phyloP scores from a whole-genome alignment of 768 basidiomycete genomes.

The Harrya chromipes region DNA sequence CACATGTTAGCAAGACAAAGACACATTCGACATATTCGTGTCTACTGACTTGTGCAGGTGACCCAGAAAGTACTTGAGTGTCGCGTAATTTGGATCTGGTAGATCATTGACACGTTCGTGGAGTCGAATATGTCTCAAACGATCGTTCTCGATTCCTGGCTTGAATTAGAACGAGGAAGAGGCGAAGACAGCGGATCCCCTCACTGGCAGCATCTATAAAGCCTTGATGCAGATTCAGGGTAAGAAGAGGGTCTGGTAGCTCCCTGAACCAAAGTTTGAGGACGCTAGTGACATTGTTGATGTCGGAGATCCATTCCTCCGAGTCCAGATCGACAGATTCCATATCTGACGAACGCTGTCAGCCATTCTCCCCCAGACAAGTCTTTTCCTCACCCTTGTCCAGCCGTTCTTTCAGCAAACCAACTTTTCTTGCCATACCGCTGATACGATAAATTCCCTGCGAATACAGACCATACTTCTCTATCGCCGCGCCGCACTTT shows the following conservation, averaged over 20 bases:
- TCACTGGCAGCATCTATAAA: conserved; percentile 95
- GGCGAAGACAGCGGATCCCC: conserved; percentile 28
- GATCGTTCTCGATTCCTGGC: conserved; percentile 87
- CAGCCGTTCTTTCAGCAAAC: conserved; percentile 73
- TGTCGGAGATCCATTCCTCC: conserved; percentile 89
- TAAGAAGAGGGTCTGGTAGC: conserved; percentile 90
- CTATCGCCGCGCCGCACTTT: conserved; percentile 90
- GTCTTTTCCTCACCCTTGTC: conserved; percentile 65
- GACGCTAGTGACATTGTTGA: conserved; percentile 93
- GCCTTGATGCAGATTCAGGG: conserved; percentile 76
- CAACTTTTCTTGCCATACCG: conserved; percentile 85
- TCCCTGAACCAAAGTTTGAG: conserved; percentile 97
- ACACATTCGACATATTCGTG: background rate
- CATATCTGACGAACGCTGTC: conserved; percentile 54
- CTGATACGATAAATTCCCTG: conserved; percentile 94
- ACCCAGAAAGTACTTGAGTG: conserved; percentile 91
- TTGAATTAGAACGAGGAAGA: background rate
- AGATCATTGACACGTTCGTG: conserved; percentile 98
- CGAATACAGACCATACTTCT: conserved; percentile 77
- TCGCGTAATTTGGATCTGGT: conserved; percentile 98
- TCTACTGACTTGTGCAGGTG: conserved; percentile 79
- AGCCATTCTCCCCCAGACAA: conserved; percentile 7
- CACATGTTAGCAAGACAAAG: conserved; percentile 3
- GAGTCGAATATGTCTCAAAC: conserved; percentile 89
- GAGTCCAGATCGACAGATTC: conserved; percentile 84